phyloP scores from a whole-genome alignment of 176 grass and related monocot species.

The Pharus latifolius region DNA sequence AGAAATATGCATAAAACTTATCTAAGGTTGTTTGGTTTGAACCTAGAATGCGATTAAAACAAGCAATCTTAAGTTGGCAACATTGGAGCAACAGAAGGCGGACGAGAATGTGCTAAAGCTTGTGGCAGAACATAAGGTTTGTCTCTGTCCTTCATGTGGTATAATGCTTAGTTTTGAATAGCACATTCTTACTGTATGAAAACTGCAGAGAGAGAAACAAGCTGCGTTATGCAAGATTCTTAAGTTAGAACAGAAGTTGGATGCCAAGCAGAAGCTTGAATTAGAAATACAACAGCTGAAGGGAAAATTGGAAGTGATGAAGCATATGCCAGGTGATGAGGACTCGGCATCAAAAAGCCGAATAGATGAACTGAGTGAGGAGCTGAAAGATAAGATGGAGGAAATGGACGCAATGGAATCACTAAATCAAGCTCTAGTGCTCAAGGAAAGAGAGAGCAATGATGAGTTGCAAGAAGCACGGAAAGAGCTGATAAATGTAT shows the following conservation, averaged over 20 bases:
- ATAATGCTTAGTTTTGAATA: background rate
- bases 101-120: slow-evolving; percentile 55
- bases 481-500: slow-evolving; percentile 44
- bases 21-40: slow-evolving; percentile 3
- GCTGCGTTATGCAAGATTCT: slow-evolving; percentile 38
- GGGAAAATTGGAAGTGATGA: slow-evolving; percentile 41
- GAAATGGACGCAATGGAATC: slow-evolving; percentile 47
- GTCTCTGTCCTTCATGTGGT: background rate
- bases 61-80: slow-evolving; percentile 48
- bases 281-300: slow-evolving; percentile 50
- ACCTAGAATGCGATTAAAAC: slow-evolving; percentile 43
- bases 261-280: slow-evolving; percentile 56
- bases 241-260: slow-evolving; percentile 38
- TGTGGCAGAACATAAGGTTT: slow-evolving; percentile 62
- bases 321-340: slow-evolving; percentile 39
- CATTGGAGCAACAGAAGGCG: slow-evolving; percentile 37
- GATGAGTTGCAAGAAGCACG: slow-evolving; percentile 54
- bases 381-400: slow-evolving; percentile 46
- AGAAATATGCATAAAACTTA: background rate
- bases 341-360: slow-evolving; percentile 20
- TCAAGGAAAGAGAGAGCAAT: slow-evolving; percentile 48
- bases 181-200: background rate
- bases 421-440: slow-evolving; percentile 34
- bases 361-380: slow-evolving; percentile 27
- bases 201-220: slow-evolving; percentile 45